Evolutionary conservation across 2,329 filamentous ascomycete genomes (phyloP).

Genomic region (Hyphodiscus sp.): DNA sequence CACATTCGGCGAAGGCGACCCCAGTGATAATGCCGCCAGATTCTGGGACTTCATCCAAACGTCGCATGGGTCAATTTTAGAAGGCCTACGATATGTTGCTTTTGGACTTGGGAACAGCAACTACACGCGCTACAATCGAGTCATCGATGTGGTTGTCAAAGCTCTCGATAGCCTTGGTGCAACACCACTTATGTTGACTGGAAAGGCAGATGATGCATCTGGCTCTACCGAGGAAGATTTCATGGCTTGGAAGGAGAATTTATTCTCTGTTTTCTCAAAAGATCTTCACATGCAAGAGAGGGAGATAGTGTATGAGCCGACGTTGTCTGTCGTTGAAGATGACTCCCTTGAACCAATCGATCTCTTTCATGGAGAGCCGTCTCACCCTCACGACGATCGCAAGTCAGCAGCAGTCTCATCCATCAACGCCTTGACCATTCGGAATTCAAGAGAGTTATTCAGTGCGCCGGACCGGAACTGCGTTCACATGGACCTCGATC

Average conservation of each 20-base stretch:
- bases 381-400: neutral
- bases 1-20: conserved; percentile 24
- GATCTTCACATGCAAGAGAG: conserved; percentile 6
- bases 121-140: conserved; percentile 21
- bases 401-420: conserved; percentile 4
- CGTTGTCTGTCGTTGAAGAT: conserved; percentile 11
- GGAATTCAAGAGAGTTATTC: conserved; percentile 7
- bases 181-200: conserved; percentile 8
- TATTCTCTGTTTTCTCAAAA: conserved; percentile 10
- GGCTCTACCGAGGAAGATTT: conserved; percentile 21
- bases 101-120: conserved; percentile 22
- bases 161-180: conserved; percentile 11
- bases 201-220: conserved; percentile 17
- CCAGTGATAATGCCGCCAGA: conserved; percentile 17
- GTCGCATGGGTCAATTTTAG: conserved; percentile 1
- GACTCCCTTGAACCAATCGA: conserved; percentile 14
- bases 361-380: conserved; percentile 14
- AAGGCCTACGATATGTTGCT: conserved; percentile 15
- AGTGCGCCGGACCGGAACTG: conserved; percentile 14
- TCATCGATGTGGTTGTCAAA: conserved; percentile 13
- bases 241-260: conserved; percentile 14
- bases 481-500: conserved; percentile 21
- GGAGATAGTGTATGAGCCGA: conserved; percentile 10
- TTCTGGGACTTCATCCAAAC: conserved; percentile 8
- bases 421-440: conserved; percentile 11